Evolutionary conservation across 148 eudicot genomes (phyloP), one percentile per base, ranked within the genome.

Genomic region (Chenopodium quinoa): DNA sequence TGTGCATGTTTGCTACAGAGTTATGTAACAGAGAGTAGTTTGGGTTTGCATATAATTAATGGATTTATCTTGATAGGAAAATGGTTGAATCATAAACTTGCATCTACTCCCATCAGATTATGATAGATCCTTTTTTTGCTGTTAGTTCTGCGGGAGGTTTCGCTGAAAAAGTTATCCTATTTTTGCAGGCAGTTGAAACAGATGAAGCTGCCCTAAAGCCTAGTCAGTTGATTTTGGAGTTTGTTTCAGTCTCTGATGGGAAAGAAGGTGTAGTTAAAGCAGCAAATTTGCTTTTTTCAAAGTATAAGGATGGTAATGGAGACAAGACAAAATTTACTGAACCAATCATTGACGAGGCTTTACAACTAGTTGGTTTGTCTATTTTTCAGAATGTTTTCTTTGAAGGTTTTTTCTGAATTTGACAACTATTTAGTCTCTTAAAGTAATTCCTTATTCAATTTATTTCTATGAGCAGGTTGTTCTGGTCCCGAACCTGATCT

Each of bases 191-290:
- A 66, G 86, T 79, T 71, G 83, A 83, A 31, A 81, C 69, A 58
- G 66, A 68, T 29, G 78, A 82, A 75, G 76, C 84, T 56, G 74
- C 83, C 20, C 54, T 83, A 67, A 84, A 80, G 25, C 83, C 88
- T 71, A 76, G 78, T 74, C 84, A 77, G 71, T 2, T 91, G 75
- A 87, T 78, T 71, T 80, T 93, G 82, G 96, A 95, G 80, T 91
- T 93, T 82, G 86, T 81, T 83, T 93, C 98, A 46, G 76, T 75
- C 22, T 78, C 90, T 79, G 97, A 95, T 84, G 93, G 94, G 75
- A 96, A 91, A 86, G 90, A 88, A 89, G 95, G 90, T 29, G 86
- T 96, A 23, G 93, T 86, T 75, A 90, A 88, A 90, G 97, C 99
- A 31, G 97, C 95, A 65, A 92, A 91, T 86, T 75, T 85, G 44